Percentiles rank a stretch among this genome's conserved stretches.
Conservation (phyloP, 2,329 filamentous ascomycete species). For the Penicillium psychrosexuale region DNA sequence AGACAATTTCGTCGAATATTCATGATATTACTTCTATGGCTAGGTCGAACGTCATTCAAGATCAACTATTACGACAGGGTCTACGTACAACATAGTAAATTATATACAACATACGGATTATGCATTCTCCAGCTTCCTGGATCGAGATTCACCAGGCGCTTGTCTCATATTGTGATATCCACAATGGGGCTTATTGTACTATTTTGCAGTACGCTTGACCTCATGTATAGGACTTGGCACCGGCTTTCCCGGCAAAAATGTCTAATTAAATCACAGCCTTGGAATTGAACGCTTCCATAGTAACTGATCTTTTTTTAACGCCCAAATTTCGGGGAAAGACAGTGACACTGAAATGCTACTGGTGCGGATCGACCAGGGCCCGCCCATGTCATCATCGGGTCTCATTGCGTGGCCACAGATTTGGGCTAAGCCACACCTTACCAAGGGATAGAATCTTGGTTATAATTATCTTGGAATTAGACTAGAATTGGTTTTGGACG, state of each 20-base stretch:
- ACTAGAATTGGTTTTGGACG: neutral
- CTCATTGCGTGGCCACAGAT: neutral
- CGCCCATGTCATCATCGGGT: constrained; percentile 1
- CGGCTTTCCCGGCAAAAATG: neutral
- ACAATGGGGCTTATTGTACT: neutral
- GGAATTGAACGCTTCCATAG: neutral
- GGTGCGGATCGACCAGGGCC: neutral
- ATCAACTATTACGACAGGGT: neutral
- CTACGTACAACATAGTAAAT: no score
- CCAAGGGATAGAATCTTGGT: neutral
- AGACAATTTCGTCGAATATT: no score
- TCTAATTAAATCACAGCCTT: neutral
- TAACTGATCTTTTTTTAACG: neutral
- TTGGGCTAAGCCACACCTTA: constrained; percentile 5
- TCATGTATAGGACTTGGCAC: neutral
- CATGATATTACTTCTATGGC: neutral
- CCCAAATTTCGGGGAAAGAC: neutral
- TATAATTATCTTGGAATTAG: neutral
- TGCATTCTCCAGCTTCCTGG: neutral
- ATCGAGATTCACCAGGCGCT: neutral
- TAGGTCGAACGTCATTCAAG: neutral
- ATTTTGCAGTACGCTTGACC: neutral
- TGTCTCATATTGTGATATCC: neutral
- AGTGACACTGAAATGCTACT: neutral
- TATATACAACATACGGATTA: no score